These are phyloP conservation scores for Trichoderma sp. DNA, from an alignment of 2,329 filamentous ascomycete genomes.

Conservation along the genomic window DNA sequence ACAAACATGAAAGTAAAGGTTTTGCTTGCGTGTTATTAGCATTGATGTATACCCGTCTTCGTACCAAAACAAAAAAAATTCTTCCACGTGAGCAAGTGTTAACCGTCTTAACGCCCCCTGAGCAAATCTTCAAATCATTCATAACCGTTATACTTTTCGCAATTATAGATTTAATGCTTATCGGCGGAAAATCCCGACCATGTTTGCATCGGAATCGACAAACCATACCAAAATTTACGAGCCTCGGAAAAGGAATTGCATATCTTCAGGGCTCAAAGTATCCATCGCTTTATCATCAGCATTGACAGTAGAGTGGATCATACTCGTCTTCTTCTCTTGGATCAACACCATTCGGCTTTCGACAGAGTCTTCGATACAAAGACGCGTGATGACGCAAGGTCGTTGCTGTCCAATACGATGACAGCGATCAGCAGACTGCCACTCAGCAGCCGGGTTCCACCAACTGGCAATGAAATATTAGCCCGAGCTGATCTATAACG, in stretches of 20 bases:
- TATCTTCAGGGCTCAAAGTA: constrained; percentile 83
- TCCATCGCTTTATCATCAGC: constrained; percentile 89
- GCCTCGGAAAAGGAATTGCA: constrained; percentile 95
- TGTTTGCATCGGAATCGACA: not conserved
- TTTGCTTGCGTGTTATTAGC: not conserved
- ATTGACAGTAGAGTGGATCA: constrained; percentile 98
- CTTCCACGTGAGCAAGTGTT: not conserved
- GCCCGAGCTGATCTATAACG: not conserved
- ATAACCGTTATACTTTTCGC: not conserved
- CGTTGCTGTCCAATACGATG: constrained; percentile 95
- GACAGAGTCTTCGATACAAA: constrained; percentile 96
- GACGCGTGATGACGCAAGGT: constrained; percentile 88
- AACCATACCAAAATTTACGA: constrained; percentile 29
- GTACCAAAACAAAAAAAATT: not conserved
- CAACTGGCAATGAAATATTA: constrained; percentile 55
- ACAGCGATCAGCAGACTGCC: constrained; percentile 92
- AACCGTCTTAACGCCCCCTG: not conserved
- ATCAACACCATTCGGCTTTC: constrained; percentile 94
- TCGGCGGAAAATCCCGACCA: not conserved
- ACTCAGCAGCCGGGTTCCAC: constrained; percentile 99
- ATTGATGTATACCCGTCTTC: not conserved
- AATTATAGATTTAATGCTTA: not conserved
- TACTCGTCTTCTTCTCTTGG: constrained; percentile 97
- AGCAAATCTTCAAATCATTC: not conserved
- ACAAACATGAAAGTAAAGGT: not conserved